Percentiles rank a stretch among this genome's conserved stretches.
Conservation (phyloP, 2,329 filamentous ascomycete genomes). For the Fusarium piperis region DNA sequence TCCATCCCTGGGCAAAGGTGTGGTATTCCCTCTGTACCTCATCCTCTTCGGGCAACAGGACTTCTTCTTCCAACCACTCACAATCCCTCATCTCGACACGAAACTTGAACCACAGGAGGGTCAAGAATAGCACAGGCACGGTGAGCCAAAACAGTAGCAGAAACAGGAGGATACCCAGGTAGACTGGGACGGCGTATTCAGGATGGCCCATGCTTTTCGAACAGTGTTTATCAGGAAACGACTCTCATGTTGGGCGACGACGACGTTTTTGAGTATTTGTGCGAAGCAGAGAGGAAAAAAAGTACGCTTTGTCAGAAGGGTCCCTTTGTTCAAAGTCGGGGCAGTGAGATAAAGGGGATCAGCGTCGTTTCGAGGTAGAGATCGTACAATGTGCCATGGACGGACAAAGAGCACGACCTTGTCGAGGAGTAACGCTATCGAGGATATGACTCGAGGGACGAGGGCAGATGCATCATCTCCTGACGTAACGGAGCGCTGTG, state of each 20-base stretch:
- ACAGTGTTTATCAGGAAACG: neutral
- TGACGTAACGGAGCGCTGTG: constrained; percentile 8
- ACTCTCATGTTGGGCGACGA: neutral
- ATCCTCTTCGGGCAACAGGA: constrained; percentile 9
- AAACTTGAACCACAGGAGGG: constrained; percentile 9
- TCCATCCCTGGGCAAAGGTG: neutral
- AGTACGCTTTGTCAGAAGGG: neutral
- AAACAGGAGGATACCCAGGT: constrained; percentile 24
- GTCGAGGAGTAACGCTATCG: constrained; percentile 29
- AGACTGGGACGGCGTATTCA: constrained; percentile 32
- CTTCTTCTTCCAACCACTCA: constrained; percentile 24
- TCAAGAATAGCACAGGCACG: constrained; percentile 24
- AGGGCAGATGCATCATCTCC: constrained; percentile 7
- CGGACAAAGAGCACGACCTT: constrained; percentile 30
- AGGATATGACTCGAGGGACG: constrained; percentile 9
- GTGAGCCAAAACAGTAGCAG: constrained; percentile 31
- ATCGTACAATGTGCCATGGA: constrained; percentile 33
- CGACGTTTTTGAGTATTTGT: neutral
- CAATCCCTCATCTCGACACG: constrained; percentile 17
- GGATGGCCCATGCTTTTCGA: constrained; percentile 26
- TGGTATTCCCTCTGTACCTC: constrained; percentile 18
- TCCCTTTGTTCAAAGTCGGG: constrained; percentile 1
- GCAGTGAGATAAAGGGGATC: neutral
- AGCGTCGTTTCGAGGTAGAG: constrained; percentile 7
- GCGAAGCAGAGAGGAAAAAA: neutral